A percentile compares a stretch with the other conserved stretches of the same genome.
Evolutionary conservation across 2,329 filamentous ascomycete species (phyloP).

Genomic region (Stylonectria norvegica): DNA sequence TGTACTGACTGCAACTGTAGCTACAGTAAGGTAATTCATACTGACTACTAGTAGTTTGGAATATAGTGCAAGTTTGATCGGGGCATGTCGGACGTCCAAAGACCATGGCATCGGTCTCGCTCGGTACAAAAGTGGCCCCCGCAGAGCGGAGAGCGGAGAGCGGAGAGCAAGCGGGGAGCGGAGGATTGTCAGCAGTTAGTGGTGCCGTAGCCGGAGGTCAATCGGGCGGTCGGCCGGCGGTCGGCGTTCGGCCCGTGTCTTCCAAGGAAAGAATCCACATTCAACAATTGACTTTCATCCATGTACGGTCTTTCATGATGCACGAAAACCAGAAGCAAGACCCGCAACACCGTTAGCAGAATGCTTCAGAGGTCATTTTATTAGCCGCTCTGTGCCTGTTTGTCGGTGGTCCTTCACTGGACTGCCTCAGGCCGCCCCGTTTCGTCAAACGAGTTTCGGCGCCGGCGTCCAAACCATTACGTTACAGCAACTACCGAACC

Average conservation of each 20-base stretch:
- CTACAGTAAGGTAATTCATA: too few species aligned
- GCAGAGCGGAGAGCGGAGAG: not conserved
- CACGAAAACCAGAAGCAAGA: not conserved
- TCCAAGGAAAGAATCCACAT: too few species aligned
- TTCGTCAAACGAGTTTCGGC: not conserved
- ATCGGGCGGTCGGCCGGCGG: conserved; percentile 8
- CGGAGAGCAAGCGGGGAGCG: not conserved
- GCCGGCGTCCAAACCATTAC: conserved; percentile 27
- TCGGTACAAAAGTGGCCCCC: not conserved
- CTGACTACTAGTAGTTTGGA: too few species aligned
- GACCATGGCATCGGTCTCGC: not conserved
- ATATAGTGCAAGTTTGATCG: too few species aligned
- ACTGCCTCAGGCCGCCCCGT: not conserved
- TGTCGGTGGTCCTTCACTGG: not conserved
- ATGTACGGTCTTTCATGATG: not conserved
- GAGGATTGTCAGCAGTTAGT: not conserved
- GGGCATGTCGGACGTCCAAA: not conserved
- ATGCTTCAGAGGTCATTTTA: too few species aligned
- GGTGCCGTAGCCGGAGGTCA: not conserved
- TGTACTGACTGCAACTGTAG: too few species aligned
- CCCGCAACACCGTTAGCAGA: too few species aligned
- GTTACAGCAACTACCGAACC: conserved; percentile 29
- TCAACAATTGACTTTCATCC: not conserved
- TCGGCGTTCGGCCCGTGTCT: conserved; percentile 1
- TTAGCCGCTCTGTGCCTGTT: not conserved